phyloP scores from a whole-genome alignment of 2,329 filamentous ascomycete genomes.

The Exophiala xenobiotica region DNA sequence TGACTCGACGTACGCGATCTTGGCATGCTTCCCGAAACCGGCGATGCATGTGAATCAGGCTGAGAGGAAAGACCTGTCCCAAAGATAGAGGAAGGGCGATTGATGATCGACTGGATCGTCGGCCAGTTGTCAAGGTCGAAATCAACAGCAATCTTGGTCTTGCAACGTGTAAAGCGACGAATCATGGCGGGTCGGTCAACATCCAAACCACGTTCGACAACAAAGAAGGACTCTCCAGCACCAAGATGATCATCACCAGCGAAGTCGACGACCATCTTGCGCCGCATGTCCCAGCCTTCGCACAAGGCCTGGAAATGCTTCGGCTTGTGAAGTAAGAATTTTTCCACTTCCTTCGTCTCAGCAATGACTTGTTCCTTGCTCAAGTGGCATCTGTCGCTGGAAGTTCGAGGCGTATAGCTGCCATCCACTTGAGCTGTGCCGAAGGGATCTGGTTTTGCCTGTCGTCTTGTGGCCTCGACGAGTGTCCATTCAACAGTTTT shows the following conservation, averaged over 20 bases:
- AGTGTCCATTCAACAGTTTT: slow-evolving; percentile 78
- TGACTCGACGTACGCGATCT: slow-evolving; percentile 37
- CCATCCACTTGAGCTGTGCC: slow-evolving; percentile 66
- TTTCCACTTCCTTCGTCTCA: slow-evolving; percentile 80
- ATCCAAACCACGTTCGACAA: slow-evolving; percentile 70
- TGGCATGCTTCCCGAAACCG: slow-evolving; percentile 31
- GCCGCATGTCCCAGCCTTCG: slow-evolving; percentile 87
- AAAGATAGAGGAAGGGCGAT: slow-evolving; percentile 51
- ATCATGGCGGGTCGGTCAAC: slow-evolving; percentile 55
- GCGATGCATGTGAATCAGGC: slow-evolving; percentile 19
- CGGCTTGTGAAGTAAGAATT: slow-evolving; percentile 69
- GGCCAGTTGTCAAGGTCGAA: slow-evolving; percentile 29
- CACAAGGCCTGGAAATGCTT: slow-evolving; percentile 76
- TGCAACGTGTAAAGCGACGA: slow-evolving; percentile 59
- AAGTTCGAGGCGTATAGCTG: slow-evolving; percentile 77
- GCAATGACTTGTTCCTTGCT: slow-evolving; percentile 68
- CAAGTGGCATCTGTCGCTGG: slow-evolving; percentile 70
- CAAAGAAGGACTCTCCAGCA: slow-evolving; percentile 72
- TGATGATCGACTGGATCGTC: slow-evolving; percentile 26
- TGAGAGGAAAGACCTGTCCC: slow-evolving; percentile 39
- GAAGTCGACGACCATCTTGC: slow-evolving; percentile 84
- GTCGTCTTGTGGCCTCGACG: slow-evolving; percentile 72
- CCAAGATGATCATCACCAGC: slow-evolving; percentile 73
- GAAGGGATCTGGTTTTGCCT: slow-evolving; percentile 69
- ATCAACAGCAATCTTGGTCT: slow-evolving; percentile 36